Base-by-base conservation (phyloP, 2,329 filamentous ascomycete species). In the Cryphonectria radicalis region DNA sequence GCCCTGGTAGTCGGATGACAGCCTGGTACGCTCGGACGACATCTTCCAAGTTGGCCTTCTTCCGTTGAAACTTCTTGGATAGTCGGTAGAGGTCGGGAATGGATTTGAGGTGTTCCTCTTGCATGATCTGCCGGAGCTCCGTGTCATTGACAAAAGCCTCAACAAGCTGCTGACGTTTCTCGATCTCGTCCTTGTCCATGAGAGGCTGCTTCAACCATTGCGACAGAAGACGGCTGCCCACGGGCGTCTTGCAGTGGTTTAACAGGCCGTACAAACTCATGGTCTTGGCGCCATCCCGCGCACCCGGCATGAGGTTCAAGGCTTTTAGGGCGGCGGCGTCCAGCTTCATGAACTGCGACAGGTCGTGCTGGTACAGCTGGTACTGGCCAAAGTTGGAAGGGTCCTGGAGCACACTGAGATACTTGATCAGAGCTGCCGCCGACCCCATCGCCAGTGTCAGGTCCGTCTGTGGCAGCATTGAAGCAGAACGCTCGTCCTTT, bases 151-250 rank as follows among this genome's bases (percentile, higher is more conserved):
- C 92, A 79, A 99, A 99, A 0, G 95, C 95, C 79, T 98, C 96
- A 0, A 99, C 96, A 6, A 99, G 86, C 80, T 97, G 93, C 77
- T 98, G 96, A 22, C 96, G 89, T 79, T 92, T 92, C 81, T 97
- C 92, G 67, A 99, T 98, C 70, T 97, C 95, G 2, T 87, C 86
- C 74, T 93, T 90, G 82, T 89, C 93, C 96, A 99, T 99, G 55
- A 99, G 83, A 0, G 96, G 96, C 80, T 99, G 96, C 82, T 99
- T 99, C 68, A 99, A 85, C 96, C 96, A 99, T 79, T 99, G 97
- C 1, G 95, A 92, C 42, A 99, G 85, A 71, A 99, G 81, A 64
- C 97, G 88, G 77, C 95, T 97, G 19, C 96, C 96, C 0, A 97
- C 91, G 0, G 96, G 93, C 1, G 96, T 99, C 81, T 97, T 98